A percentile compares a stretch with the other conserved stretches of the same genome.
These are phyloP conservation scores for Colletotrichum tofieldiae DNA, from an alignment of 2,329 filamentous ascomycete genomes.

Conservation along the genomic window DNA sequence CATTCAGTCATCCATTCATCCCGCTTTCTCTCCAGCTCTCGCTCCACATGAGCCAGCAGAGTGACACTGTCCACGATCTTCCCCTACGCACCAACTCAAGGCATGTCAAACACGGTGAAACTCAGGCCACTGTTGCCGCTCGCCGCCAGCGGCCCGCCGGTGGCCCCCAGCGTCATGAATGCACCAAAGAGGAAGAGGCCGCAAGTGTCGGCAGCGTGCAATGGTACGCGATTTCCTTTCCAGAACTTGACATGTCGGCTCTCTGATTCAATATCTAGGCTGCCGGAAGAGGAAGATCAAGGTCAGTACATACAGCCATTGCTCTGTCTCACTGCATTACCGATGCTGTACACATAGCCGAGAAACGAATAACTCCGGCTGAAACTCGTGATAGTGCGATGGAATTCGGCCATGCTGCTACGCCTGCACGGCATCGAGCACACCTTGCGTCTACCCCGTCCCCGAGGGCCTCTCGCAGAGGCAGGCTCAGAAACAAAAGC, in stretches of 20 bases:
- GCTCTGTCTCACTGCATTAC: neutral
- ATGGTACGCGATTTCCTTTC: neutral
- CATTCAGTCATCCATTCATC: neutral
- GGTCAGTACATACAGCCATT: neutral
- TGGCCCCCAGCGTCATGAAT: neutral
- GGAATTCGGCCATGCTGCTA: slow-evolving; percentile 21
- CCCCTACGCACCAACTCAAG: neutral
- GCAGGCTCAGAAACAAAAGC: slow-evolving; percentile 25
- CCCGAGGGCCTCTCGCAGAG: slow-evolving; percentile 29
- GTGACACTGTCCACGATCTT: neutral
- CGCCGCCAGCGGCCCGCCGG: neutral
- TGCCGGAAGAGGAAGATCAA: slow-evolving; percentile 30
- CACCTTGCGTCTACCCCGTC: slow-evolving; percentile 24
- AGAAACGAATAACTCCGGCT: neutral
- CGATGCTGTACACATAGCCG: neutral
- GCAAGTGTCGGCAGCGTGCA: slow-evolving; percentile 23
- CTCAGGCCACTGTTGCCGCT: slow-evolving; percentile 24
- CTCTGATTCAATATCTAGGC: neutral
- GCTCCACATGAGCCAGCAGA: neutral
- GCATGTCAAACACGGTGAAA: slow-evolving; percentile 8
- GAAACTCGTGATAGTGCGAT: slow-evolving; percentile 4
- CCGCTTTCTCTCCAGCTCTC: fast-evolving
- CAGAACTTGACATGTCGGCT: neutral
- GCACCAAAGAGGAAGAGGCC: slow-evolving; percentile 22
- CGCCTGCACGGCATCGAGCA: neutral